Conservation (phyloP, 129 eudicot genomes). For the Flaveria ramosissima region DNA sequence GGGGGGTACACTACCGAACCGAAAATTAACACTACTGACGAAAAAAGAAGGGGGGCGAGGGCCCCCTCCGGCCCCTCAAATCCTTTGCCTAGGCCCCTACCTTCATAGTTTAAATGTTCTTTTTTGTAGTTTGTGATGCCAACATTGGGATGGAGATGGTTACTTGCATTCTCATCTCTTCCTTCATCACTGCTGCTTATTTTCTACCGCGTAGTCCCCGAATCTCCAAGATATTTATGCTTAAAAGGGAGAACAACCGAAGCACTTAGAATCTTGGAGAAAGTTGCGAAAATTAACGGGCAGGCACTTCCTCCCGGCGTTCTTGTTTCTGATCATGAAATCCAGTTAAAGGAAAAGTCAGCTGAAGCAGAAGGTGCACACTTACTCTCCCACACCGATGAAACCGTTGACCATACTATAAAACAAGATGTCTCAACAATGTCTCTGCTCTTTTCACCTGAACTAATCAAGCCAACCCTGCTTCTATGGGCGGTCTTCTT, state of each 20-base stretch:
- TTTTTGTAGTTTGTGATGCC: constrained; percentile 79
- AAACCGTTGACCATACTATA: constrained; percentile 23
- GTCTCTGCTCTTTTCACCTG: constrained; percentile 59
- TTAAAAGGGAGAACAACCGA: constrained; percentile 60
- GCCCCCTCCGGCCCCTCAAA: too few relatives aligned
- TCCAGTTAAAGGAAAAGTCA: constrained; percentile 41
- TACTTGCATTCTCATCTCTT: constrained; percentile 72
- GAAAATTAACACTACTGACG: too few relatives aligned
- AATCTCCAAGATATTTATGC: constrained; percentile 78
- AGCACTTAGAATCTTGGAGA: constrained; percentile 55
- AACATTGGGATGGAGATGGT: constrained; percentile 86
- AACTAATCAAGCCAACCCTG: constrained; percentile 53
- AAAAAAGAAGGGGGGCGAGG: too few relatives aligned
- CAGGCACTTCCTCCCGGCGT: constrained; percentile 57
- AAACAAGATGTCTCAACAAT: constrained; percentile 37
- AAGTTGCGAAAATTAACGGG: constrained; percentile 52
- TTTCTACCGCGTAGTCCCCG: constrained; percentile 56
- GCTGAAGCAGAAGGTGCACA: constrained; percentile 47
- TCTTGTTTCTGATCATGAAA: constrained; percentile 56
- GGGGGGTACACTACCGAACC: too few relatives aligned
- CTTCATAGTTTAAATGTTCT: neutral
- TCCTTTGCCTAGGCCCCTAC: too few relatives aligned
- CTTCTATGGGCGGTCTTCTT: constrained; percentile 74
- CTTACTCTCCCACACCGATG: constrained; percentile 34
- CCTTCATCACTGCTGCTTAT: constrained; percentile 62